Conservation (phyloP, 345 rosid genomes). For the Salix brachista region DNA sequence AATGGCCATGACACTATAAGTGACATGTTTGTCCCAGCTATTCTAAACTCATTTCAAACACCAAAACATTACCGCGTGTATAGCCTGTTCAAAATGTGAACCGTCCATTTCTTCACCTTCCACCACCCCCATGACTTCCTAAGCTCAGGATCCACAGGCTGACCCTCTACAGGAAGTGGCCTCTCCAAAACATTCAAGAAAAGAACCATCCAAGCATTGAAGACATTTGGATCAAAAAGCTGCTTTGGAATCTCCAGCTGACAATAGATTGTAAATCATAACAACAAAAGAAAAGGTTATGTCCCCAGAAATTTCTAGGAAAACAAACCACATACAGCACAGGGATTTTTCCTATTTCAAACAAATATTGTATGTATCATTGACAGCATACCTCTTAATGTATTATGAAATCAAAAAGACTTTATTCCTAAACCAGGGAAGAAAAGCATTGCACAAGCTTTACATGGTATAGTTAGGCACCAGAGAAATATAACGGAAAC, state of each 20-base stretch:
- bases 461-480: not conserved
- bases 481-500: not conserved
- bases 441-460: not conserved
- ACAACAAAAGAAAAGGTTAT: not conserved
- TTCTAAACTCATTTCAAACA: not conserved
- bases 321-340: not conserved
- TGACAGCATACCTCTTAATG: not conserved
- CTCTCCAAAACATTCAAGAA: conserved; percentile 88
- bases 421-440: not conserved
- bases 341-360: not conserved
- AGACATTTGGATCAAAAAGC: conserved; percentile 67
- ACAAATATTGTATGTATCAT: not conserved
- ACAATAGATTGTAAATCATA: not conserved
- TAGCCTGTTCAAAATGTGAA: conserved; percentile 89
- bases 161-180: conserved; percentile 90
- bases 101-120: conserved; percentile 99
- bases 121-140: conserved; percentile 99
- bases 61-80: conserved; percentile 60
- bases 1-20: conserved; percentile 3
- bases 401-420: not conserved
- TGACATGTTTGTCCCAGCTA: not conserved
- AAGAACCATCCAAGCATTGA: conserved; percentile 93
- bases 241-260: conserved; percentile 98
- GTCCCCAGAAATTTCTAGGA: not conserved
- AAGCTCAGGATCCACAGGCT: conserved; percentile 79